Evolutionary conservation across 805 yeast species (phyloP), one percentile per base, ranked within the genome.

Genomic region (Candida vartiovaarae): DNA sequence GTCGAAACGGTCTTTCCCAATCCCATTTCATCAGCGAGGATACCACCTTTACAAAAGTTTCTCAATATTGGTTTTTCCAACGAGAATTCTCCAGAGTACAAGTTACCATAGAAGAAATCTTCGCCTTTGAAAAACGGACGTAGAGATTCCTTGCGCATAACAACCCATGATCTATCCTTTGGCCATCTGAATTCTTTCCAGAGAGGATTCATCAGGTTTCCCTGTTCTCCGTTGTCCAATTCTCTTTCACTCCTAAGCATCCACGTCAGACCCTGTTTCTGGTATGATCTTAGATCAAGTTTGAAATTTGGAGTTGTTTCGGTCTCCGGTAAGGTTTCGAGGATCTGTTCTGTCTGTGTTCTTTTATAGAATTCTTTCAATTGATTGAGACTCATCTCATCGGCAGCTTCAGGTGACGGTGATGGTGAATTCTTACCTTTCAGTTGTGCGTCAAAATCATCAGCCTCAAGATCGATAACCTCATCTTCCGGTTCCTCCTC

Each of bases 11-110:
- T 90, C 59, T 90, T 90, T 36, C 98, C 98, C 7, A 90, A 69
- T 0, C 98, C 98, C 98, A 90, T 90, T 61, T 90, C 98, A 65
- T 90, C 98, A 0, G 97, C 95, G 11, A 90, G 65, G 23, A 90
- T 84, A 3, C 98, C 98, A 32, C 98, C 97, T 39, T 71, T 70
- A 39, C 82, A 72, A 20, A 74, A 56, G 2, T 81, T 70, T 45
- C 72, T 76, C 34, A 88, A 66, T 9, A 79, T 53, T 1, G 96
- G 97, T 48, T 75, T 78, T 24, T 74, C 72, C 11, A 76, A 52
- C 1, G 91, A 78, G 43, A 91, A 75, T 44, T 84, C 89, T 4
- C 96, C 96, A 43, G 84, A 78, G 57, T 81, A 84, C 45, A 85
- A 61, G 55, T 88, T 89, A 11, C 83, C 89, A 60, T 82, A 90